Evolutionary conservation across 192 early-diverging fungal species (phyloP).

Genomic region (Rhizophagus sp.): DNA sequence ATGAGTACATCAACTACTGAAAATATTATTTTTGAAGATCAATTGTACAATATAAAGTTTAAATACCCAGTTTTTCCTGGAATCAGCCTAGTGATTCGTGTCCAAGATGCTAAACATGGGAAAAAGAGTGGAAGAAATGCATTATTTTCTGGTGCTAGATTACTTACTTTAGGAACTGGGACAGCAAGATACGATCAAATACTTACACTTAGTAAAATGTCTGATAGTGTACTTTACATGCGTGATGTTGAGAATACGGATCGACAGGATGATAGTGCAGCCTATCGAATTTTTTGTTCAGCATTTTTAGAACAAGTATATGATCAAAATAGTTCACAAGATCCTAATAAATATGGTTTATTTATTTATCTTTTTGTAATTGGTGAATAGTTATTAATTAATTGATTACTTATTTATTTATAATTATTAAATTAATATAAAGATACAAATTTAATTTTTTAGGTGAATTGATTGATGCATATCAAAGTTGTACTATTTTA

Average conservation of each 20-base stretch:
- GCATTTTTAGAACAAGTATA: not conserved
- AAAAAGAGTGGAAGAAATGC: not conserved
- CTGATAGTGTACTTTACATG: not conserved
- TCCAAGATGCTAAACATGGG: not conserved
- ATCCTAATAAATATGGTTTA: not conserved
- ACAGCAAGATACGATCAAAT: not conserved
- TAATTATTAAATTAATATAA: too few species aligned
- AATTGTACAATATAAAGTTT: too few species aligned
- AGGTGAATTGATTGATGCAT: constrained; percentile 2
- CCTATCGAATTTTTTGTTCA: not conserved
- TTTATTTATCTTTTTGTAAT: not conserved
- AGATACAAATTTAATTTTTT: too few species aligned
- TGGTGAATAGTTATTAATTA: too few species aligned
- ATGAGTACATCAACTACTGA: too few species aligned
- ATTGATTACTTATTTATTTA: too few species aligned
- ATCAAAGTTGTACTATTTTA: not conserved
- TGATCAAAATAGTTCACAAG: not conserved
- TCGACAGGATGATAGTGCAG: not conserved
- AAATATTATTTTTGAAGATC: too few species aligned
- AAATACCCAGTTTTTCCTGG: too few species aligned
- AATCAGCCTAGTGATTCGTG: not conserved
- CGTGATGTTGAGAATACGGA: not conserved
- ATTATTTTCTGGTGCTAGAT: not conserved
- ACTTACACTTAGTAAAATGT: not conserved
- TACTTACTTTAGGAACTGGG: too few species aligned